Conservation (phyloP, 306 rosid genomes). For the Mimosa pudica region DNA sequence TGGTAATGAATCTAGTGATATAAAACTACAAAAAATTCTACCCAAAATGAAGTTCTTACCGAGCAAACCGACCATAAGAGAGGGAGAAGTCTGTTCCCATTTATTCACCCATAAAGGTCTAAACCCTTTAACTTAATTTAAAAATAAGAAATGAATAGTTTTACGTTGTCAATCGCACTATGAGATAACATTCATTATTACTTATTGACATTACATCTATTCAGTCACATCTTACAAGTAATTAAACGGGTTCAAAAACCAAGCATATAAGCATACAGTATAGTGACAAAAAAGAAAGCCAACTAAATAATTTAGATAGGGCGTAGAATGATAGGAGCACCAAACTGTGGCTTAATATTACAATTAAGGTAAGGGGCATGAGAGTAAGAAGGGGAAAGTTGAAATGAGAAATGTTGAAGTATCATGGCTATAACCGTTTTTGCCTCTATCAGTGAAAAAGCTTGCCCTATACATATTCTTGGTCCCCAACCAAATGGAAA, state of each 20-base stretch:
- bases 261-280: neutral
- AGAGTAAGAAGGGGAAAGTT: conserved; percentile 30
- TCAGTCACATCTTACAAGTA: neutral
- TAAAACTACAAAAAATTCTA: too few species aligned
- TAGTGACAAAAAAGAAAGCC: neutral
- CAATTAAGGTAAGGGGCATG: neutral
- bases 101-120: too few species aligned
- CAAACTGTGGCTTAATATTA: neutral
- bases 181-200: neutral
- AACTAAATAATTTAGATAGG: neutral
- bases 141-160: neutral
- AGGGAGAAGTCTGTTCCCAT: too few species aligned
- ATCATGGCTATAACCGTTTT: conserved; percentile 50
- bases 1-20: too few species aligned
- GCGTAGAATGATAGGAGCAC: neutral
- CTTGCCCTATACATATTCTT: conserved; percentile 53
- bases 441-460: conserved; percentile 52
- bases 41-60: too few species aligned
- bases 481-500: conserved; percentile 60
- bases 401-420: conserved; percentile 51
- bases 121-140: too few species aligned
- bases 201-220: neutral
- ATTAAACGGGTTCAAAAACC: neutral
- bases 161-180: neutral
- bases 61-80: too few species aligned